Evolutionary conservation across 768 basidiomycete genomes (phyloP), one percentile per base, ranked within the genome.

Genomic region (Rhizopogon vinicolor): DNA sequence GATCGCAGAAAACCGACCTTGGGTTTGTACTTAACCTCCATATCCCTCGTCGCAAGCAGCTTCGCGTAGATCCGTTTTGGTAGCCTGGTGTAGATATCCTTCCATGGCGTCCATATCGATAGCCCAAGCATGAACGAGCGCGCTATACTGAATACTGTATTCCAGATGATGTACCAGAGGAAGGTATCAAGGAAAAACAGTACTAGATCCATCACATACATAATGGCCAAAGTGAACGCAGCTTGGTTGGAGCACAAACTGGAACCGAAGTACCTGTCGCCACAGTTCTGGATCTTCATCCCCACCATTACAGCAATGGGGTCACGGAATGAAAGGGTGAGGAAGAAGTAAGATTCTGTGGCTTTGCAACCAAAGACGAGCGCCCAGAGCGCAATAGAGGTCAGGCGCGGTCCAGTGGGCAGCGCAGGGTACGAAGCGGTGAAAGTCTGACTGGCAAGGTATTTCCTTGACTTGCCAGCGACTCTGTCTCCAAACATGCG

Each of bases 141-240:
- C 22, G 78, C 88, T 63, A 95, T 91, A 66, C 87, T 89, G 75
- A 91, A 90, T 54, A 94, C 90, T 9, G 93, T 95, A 72, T 98
- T 98, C 96, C 96, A 98, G 68, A 98, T 98, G 75, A 98, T 95
- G 68, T 95, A 99, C 97, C 97, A 99, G 31, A 99, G 75, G 88
- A 98, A 99, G 7, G 97, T 99, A 75, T 99, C 97, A 72, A 99
- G 79, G 83, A 98, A 99, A 83, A 92, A 99, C 44, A 99, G 82
- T 51, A 89, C 85, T 45, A 99, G 75, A 67, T 98, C 97, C 96
- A 98, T 98, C 77, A 97, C 76, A 68, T 94, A 98, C 96, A 98
- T 99, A 78, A 98, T 89, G 53, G 97, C 85, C 67, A 99, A 73
- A 8, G 96, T 89, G 73, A 98, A 98, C 3, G 91, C 91, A 2